Evolutionary conservation across 805 yeast genomes (phyloP).

Genomic region (Metahyphopichia silvanorum): DNA sequence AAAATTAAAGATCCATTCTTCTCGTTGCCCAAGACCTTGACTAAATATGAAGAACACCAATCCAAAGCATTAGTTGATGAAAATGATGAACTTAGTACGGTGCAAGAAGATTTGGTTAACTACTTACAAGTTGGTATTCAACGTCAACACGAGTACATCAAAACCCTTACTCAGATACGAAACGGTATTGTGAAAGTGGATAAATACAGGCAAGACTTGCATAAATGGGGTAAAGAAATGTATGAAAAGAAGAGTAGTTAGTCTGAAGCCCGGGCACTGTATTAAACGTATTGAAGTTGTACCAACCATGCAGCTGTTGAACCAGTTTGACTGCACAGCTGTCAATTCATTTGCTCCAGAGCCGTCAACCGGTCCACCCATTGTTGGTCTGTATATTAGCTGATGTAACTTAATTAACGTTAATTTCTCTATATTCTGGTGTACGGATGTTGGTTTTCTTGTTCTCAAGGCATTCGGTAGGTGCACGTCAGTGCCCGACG

Average conservation of each 20-base stretch:
- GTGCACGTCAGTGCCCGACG: constrained; percentile 2
- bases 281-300: neutral
- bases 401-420: no score
- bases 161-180: constrained; percentile 72
- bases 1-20: constrained; percentile 35
- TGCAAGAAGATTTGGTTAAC: constrained; percentile 54
- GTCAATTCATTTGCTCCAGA: no score
- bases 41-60: constrained; percentile 26
- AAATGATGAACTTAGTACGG: constrained; percentile 40
- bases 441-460: neutral
- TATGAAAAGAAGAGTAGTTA: constrained; percentile 41
- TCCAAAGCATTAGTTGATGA: constrained; percentile 4
- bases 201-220: constrained; percentile 64
- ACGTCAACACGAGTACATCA: constrained; percentile 73
- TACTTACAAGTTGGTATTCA: constrained; percentile 44
- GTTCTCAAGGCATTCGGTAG: neutral
- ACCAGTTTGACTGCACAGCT: neutral
- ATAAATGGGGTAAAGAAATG: constrained; percentile 85
- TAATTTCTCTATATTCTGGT: neutral
- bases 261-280: neutral
- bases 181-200: constrained; percentile 77
- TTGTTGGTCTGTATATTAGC: no score
- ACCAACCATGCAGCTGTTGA: neutral
- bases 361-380: no score
- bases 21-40: constrained; percentile 54